Evolutionary conservation across 2,329 filamentous ascomycete genomes (phyloP).

Genomic region (Apiospora kogelbergensis): DNA sequence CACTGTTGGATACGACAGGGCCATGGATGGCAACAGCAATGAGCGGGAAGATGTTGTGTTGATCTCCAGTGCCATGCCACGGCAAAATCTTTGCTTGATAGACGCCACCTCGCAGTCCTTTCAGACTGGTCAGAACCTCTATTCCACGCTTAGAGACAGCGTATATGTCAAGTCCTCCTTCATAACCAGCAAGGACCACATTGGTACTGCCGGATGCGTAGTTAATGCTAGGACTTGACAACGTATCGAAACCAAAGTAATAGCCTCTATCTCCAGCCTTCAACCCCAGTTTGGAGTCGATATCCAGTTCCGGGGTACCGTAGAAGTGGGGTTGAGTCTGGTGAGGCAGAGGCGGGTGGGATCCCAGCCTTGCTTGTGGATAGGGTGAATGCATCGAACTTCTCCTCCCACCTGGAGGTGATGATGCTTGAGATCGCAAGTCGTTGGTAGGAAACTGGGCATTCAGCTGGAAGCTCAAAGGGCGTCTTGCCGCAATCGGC

Average conservation of each 20-base stretch:
- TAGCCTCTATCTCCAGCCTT: constrained; percentile 69
- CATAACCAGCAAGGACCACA: constrained; percentile 74
- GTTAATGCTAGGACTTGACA: constrained; percentile 47
- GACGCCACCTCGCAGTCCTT: constrained; percentile 77
- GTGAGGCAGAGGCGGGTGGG: constrained; percentile 59
- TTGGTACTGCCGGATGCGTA: constrained; percentile 52
- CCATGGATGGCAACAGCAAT: constrained; percentile 81
- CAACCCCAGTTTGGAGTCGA: constrained; percentile 53
- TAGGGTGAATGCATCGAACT: constrained; percentile 54
- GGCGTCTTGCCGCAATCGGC: constrained; percentile 32
- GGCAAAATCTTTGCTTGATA: constrained; percentile 80
- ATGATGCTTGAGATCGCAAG: constrained; percentile 39
- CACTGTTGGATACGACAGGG: constrained; percentile 54
- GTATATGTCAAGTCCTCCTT: constrained; percentile 77
- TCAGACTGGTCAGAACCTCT: constrained; percentile 68
- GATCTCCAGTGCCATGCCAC: constrained; percentile 51
- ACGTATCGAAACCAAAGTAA: constrained; percentile 78
- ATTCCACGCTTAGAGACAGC: constrained; percentile 70
- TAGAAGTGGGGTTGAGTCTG: constrained; percentile 68
- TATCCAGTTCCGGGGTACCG: constrained; percentile 69
- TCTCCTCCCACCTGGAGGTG: constrained; percentile 36
- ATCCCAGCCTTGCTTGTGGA: constrained; percentile 36
- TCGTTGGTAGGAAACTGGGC: constrained; percentile 37
- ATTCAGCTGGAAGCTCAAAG: constrained; percentile 42
- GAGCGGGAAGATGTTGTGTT: constrained; percentile 63